Percentiles rank a stretch among this genome's conserved stretches.
Evolutionary conservation across 148 eudicot species (phyloP).

Genomic region (Rhododendron williamsianum): DNA sequence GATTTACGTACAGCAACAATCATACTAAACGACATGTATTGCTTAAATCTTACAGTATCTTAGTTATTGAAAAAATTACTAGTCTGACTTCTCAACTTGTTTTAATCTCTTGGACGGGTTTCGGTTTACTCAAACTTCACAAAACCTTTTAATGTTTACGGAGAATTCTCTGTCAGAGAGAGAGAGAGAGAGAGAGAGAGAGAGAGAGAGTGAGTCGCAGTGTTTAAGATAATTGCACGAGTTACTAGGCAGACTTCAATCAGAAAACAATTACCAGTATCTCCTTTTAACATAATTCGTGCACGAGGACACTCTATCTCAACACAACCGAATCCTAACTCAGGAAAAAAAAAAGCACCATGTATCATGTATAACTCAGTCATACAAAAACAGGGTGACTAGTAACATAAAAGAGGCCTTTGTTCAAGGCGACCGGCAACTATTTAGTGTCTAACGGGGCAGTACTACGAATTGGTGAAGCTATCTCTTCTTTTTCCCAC

Average conservation of each 20-base stretch:
- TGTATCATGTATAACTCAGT: not conserved
- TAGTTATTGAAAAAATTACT: no score
- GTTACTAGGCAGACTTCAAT: not conserved
- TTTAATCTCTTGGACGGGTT: not conserved
- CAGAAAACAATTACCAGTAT: not conserved
- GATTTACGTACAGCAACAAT: no score
- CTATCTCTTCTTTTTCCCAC: slow-evolving; percentile 30
- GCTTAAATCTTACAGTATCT: no score
- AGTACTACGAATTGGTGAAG: not conserved
- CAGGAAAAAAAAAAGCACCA: not conserved
- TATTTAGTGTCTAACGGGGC: not conserved
- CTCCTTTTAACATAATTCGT: not conserved
- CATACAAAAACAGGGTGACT: not conserved
- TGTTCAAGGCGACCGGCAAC: not conserved
- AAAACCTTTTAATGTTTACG: not conserved
- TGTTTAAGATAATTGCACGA: not conserved
- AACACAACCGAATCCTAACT: not conserved
- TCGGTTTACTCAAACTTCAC: not conserved
- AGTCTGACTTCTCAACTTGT: no score
- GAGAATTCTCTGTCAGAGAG: not conserved
- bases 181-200: not conserved
- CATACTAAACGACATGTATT: no score
- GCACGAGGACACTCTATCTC: not conserved
- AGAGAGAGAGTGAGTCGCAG: not conserved
- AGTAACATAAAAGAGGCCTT: not conserved